Base-by-base conservation (phyloP, 768 basidiomycete species). In the Tricholoma matsutake region DNA sequence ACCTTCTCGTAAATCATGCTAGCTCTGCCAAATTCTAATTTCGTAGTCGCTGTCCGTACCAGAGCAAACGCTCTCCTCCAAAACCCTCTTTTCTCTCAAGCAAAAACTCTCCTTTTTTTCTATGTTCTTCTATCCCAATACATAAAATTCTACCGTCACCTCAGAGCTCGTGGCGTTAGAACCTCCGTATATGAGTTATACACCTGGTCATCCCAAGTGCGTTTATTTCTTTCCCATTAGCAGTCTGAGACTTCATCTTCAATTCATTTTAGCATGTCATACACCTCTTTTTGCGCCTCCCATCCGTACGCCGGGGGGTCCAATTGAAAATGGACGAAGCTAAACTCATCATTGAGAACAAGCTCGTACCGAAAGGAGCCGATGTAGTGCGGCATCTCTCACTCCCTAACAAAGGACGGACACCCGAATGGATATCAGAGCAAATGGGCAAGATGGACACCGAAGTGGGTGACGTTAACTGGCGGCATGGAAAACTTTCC, bases 361-460 rank as follows among this genome's bases (percentile, higher is more conserved):
- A 83, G 62, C 81, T 95, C 41, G 75, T 93, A 1, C 88, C 88
- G 0, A 80, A 85, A 55, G 88, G 84, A 1, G 77, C 81, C 2
- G 77, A 80, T 18, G 84, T 93, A 5, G 77, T 82, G 1, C 82
- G 90, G 4, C 84, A 94, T 69, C 79, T 91, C 1, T 65, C 81
- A 1, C 76, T 95, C 0, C 92, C 93, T 0, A 74, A 76, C 0
- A 73, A 83, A 28, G 91, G 93, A 13, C 79, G 85, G 64, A 76
- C 86, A 0, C 61, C 82, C 7, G 88, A 88, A 61, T 91, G 89
- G 89, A 90, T 95, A 63, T 62, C 86, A 18, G 79, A 78, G 7
- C 89, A 93, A 70, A 92, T 94, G 89, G 82, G 84, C 22, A 83
- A 79, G 66, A 93, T 94, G 89, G 91, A 94, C 72, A 70, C 66